Evolutionary conservation across 2,329 filamentous ascomycete species (phyloP), one percentile per base, ranked within the genome.

Genomic region (Gyromitra esculenta): DNA sequence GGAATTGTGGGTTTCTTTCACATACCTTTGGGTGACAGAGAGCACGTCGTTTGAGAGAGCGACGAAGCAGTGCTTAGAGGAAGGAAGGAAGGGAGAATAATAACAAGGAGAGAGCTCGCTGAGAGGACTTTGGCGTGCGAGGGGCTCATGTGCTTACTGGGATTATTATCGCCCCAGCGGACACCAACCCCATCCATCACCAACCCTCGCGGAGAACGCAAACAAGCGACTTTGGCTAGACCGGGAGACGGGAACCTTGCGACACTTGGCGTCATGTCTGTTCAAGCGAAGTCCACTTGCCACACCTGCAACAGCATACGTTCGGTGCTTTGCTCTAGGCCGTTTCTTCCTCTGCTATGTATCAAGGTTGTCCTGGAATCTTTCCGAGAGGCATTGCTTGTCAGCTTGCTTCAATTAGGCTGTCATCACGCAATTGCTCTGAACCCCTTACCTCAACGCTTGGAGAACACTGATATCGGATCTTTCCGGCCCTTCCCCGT

Each of bases 11-110:
- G 45, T 52, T 56, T 41, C 62, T 65, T 48, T 64, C 64, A 67
- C 69, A 48, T 72, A 78, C 67, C 64, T 73, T 69, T 37, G 48
- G 59, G 48, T n/a, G 71, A 54, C 56, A 60, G 54, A 70, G 65
- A 70, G 76, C 73, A 73, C 62, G 76, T 72, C 37, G 62, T 73
- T 39, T 52, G 18, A 76, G 73, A 76, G 69, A 76, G 48, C 41
- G 70, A 79, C 81, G 80, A 81, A 80, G 79, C 80, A 82, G 81
- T 80, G 75, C 79, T 79, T 81, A 81, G 79, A 80, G 79, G 79
- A 81, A 74, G 75, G 76, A 63, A 52, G 75, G 56, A 68, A 63
- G 56, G 59, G 62, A 60, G 79, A 67, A 57, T 45, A 63, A 31
- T 50, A 78, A 67, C 31, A 65, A 80, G 79, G 80, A 76, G 63